Evolutionary conservation across 2,329 filamentous ascomycete genomes (phyloP), one percentile per base, ranked within the genome.

Genomic region (Aspergillus tamarii): DNA sequence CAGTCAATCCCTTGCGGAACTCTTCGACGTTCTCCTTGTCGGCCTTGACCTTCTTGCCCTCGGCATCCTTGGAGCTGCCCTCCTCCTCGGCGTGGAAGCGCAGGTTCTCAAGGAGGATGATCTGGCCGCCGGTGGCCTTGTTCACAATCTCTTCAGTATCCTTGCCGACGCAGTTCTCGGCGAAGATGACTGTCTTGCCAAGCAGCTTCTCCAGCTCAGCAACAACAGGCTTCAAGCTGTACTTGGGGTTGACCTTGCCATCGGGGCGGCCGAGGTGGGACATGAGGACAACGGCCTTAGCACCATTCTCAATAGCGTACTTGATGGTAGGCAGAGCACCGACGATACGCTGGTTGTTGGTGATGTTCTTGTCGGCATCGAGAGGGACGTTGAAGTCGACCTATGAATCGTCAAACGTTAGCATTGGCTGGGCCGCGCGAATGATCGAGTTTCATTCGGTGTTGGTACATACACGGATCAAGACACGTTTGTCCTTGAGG

Each of bases 311-410:
- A 75, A 95, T 84, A 77, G 93, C 93, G 81, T 97, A 90, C 85
- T 96, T 96, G 86, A 97, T 97, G 74, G 94, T 96, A 75, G 93
- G 93, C 69, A 97, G 84, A 75, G 95, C 95, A 77, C 95, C 96
- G 76, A 93, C 94, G 77, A 99, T 99, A 81, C 95, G 94, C 85
- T 99, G 95, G 83, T 90, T 93, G 88, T 99, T 99, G 81, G 95
- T 98, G 81, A 99, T 88, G 62, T 96, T 94, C 85, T 93, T 96
- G 79, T 95, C 86, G 72, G 85, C 88, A 79, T 99, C 93, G 77
- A 99, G 93, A 69, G 95, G 95, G 63, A 99, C 96, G 83, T 99
- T 99, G 90, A 99, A 99, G 88, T 99, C 95, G 81, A 99, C 94
- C 94, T 97, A 75, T 58, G 48, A 28, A 64, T 66, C 64, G 21